Percentiles rank a stretch among this genome's conserved stretches.
phyloP scores from a whole-genome alignment of 176 grass and related monocot species.

The Musa acuminata region DNA sequence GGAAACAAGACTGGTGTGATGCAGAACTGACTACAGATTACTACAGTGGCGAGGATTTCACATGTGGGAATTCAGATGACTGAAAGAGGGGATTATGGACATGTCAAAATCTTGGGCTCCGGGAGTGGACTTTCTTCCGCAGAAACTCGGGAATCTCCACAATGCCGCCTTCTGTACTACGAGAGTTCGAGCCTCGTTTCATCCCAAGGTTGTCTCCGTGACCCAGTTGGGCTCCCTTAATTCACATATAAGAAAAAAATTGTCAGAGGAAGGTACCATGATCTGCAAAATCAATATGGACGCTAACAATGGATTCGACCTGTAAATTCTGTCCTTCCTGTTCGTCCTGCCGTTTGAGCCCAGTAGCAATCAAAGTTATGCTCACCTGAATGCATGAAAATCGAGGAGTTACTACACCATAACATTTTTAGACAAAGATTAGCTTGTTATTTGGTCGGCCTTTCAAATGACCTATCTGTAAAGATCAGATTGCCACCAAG shows the following conservation, averaged over 20 bases:
- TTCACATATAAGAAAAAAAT: too few relatives aligned
- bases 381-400: slow-evolving; percentile 8
- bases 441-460: too few relatives aligned
- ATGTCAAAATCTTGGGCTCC: slow-evolving; percentile 9
- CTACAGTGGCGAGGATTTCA: too few relatives aligned
- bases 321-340: neutral
- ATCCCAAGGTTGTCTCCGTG: slow-evolving; percentile 13
- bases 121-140: slow-evolving; percentile 9
- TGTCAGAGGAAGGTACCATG: neutral
- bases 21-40: too few relatives aligned
- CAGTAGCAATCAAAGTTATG: slow-evolving; percentile 22
- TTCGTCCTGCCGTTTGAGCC: slow-evolving; percentile 19
- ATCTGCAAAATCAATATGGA: neutral
- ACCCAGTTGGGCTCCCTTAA: slow-evolving; percentile 4
- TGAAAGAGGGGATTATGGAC: too few relatives aligned
- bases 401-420: too few relatives aligned
- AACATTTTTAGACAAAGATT: too few relatives aligned
- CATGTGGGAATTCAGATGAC: too few relatives aligned
- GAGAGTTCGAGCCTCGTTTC: neutral
- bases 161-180: neutral
- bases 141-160: slow-evolving; percentile 24
- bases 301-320: neutral
- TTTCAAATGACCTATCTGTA: too few relatives aligned
- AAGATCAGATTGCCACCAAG: too few relatives aligned
- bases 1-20: too few relatives aligned